phyloP scores from a whole-genome alignment of 2,329 filamentous ascomycete genomes.

The Fulvia fulva region DNA sequence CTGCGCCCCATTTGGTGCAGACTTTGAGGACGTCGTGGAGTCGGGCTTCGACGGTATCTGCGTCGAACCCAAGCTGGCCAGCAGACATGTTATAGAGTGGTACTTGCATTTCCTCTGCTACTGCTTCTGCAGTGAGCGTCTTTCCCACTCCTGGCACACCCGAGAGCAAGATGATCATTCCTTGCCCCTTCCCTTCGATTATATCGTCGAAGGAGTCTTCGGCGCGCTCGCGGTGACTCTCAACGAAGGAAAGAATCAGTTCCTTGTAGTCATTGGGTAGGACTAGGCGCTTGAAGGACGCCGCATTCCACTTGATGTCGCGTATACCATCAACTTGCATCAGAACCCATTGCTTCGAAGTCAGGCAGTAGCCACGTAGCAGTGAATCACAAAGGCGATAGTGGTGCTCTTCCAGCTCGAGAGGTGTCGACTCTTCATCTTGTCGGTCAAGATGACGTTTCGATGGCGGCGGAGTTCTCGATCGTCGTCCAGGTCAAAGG shows the following conservation, averaged over 20 bases:
- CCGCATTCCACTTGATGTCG: conserved; percentile 31
- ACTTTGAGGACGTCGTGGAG: conserved; percentile 37
- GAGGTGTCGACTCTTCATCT: background rate
- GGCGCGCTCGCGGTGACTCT: conserved; percentile 9
- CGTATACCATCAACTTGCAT: conserved; percentile 23
- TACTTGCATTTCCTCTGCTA: conserved; percentile 33
- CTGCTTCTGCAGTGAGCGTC: conserved; percentile 24
- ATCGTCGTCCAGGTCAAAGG: background rate
- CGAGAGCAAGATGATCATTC: conserved; percentile 35
- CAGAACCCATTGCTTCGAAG: conserved; percentile 33
- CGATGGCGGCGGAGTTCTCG: background rate
- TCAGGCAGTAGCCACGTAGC: conserved; percentile 32
- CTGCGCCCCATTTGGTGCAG: conserved; percentile 50
- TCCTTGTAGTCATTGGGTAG: conserved; percentile 23
- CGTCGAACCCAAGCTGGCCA: conserved; percentile 19
- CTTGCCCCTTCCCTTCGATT: conserved; percentile 33
- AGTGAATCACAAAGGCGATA: conserved; percentile 27
- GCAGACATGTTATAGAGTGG: conserved; percentile 38
- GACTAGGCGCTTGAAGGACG: conserved; percentile 30
- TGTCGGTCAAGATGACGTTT: background rate
- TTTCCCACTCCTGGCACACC: conserved; percentile 38
- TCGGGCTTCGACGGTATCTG: conserved; percentile 13
- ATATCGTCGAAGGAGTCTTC: conserved; percentile 29
- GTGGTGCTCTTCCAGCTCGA: conserved; percentile 9
- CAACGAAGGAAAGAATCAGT: conserved; percentile 14